phyloP scores from a whole-genome alignment of 306 rosid genomes.

The Trichosanthes cucumerina region DNA sequence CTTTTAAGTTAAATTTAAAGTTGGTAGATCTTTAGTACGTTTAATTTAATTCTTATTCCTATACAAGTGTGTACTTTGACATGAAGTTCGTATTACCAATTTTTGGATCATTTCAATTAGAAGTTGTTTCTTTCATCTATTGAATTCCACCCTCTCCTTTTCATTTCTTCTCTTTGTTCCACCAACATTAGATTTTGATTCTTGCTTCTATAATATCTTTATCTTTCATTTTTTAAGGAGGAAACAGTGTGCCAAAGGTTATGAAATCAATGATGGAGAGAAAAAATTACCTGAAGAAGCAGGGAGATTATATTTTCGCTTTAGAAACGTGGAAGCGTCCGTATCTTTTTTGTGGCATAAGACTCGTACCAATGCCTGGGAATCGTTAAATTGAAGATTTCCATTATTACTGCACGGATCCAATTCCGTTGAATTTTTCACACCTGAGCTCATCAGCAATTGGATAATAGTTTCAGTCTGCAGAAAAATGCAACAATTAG shows the following conservation, averaged over 20 bases:
- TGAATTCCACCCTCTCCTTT: not conserved
- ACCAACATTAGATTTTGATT: not conserved
- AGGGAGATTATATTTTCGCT: conserved; percentile 41
- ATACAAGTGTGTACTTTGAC: not conserved
- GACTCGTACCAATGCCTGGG: conserved; percentile 35
- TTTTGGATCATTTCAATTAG: not conserved
- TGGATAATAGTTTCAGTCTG: conserved; percentile 38
- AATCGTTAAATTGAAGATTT: conserved; percentile 15
- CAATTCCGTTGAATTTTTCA: conserved; percentile 24
- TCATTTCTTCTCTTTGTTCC: not conserved
- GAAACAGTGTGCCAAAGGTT: not conserved
- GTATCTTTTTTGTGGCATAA: conserved; percentile 49
- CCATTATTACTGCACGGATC: conserved; percentile 20
- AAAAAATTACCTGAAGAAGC: conserved; percentile 35
- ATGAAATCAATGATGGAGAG: not conserved
- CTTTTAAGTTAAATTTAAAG: too few species aligned
- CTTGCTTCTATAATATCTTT: not conserved
- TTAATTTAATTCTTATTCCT: not conserved
- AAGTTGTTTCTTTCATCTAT: not conserved
- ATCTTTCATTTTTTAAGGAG: not conserved
- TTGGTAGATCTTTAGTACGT: not conserved
- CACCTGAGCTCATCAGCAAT: conserved; percentile 44
- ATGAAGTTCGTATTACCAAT: not conserved
- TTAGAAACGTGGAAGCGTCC: conserved; percentile 40
- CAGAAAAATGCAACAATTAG: conserved; percentile 5